Evolutionary conservation across 2,329 filamentous ascomycete genomes (phyloP).

Genomic region (Samsoniella hepiali): DNA sequence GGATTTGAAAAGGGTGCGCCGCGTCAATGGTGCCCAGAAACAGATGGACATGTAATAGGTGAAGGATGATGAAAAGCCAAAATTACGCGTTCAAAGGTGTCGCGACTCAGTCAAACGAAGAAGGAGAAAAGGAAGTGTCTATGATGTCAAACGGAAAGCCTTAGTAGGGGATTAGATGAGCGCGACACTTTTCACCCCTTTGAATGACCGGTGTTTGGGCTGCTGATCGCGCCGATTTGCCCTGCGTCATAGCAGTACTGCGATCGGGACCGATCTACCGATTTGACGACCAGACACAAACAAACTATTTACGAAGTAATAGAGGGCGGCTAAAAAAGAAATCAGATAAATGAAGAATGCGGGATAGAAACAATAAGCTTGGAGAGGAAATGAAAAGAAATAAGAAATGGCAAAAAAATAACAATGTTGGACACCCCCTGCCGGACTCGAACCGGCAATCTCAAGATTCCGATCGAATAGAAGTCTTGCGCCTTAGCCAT

Average conservation of each 20-base stretch:
- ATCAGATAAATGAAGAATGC: neutral
- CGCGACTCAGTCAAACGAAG: neutral
- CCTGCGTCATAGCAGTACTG: constrained; percentile 11
- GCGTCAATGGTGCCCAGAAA: neutral
- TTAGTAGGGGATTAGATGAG: neutral
- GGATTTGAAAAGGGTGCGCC: neutral
- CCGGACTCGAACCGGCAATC: constrained; percentile 20
- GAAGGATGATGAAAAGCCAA: neutral
- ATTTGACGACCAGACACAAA: neutral
- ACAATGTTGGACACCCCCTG: constrained; percentile 13
- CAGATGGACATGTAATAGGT: constrained; percentile 10
- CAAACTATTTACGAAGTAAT: neutral
- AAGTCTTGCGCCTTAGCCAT: constrained; percentile 20
- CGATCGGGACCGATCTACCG: constrained; percentile 14
- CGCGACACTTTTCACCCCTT: neutral
- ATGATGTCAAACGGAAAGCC: neutral
- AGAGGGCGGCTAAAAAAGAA: neutral
- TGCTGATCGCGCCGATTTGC: constrained; percentile 13
- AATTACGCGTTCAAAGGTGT: neutral
- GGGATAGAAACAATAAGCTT: neutral
- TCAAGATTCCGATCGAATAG: constrained; percentile 17
- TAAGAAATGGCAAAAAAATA: neutral
- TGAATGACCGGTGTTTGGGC: neutral
- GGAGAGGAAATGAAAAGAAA: too few species aligned
- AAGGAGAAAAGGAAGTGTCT: neutral